Evolutionary conservation across 1,284 basidiomycete genomes (phyloP), one percentile per base, ranked within the genome.

Genomic region (Cryptococcus wingfieldii): DNA sequence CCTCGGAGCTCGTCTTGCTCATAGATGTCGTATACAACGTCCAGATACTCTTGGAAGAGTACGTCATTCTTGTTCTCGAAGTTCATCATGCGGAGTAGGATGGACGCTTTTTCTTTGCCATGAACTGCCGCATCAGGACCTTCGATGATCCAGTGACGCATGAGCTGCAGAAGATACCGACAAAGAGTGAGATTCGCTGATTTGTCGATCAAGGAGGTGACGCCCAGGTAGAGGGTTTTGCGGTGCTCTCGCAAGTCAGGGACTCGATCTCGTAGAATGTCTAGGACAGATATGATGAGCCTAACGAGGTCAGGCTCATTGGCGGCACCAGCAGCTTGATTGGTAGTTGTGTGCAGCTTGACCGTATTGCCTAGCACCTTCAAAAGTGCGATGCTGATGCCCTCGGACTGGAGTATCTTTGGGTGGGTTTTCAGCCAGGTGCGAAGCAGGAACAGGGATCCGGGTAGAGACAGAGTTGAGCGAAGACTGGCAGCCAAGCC

Each of bases 1-100:
- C 94, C 85, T 19, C 90, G 86, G 39, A 98, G 80, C 5, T 81
- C 79, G 3, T 91, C 86, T 46, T 93, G 88, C 9, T 88, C 89
- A 79, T 98, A 99, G 67, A 99, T 94, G 64, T 94, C 89, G 69
- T 90, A 89, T 60, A 99, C 89, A 55, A 98, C 81, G 60, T 91
- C 87, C 58, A 98, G 81, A 72, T 93, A 98, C 50, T 87, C 84
- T 56, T 86, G 84, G 75, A 90, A 90, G 4, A 98, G 81, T 14
- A 87, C 84, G 28, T 83, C 81, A 60, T 86, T 86, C 47, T 89
- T 85, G 42, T 82, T 82, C 77, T 98, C 95, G 71, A 90, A 96
- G 18, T 83, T 81, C 31, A 85, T 83, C 92, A 99, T 97, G 75
- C 92, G 93, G 70, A 90, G 84, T 59, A 98, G 75, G 38, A 98